A percentile compares a stretch with the other conserved stretches of the same genome.
phyloP scores from a whole-genome alignment of 2,329 filamentous ascomycete species.

The Diaporthe vexans region DNA sequence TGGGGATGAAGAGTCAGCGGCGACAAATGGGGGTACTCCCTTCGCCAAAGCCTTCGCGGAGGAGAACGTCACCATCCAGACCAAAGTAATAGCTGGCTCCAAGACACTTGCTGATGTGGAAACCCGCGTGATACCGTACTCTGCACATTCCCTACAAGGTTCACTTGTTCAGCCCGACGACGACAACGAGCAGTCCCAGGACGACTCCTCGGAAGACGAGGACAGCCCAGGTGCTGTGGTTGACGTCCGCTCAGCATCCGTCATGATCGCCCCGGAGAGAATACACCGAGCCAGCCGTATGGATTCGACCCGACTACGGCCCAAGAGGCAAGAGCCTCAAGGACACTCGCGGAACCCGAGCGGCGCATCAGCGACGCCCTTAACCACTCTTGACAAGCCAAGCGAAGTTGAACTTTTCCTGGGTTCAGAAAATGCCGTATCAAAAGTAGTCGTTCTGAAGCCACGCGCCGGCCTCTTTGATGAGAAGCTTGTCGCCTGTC shows the following conservation, averaged over 20 bases:
- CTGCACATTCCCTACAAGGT: conserved; percentile 39
- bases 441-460: conserved; percentile 58
- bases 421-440: conserved; percentile 56
- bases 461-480: conserved; percentile 66
- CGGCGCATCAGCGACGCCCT: conserved; percentile 35
- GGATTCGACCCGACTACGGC: conserved; percentile 42
- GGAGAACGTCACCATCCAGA: conserved; percentile 40
- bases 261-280: conserved; percentile 46
- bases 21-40: conserved; percentile 8
- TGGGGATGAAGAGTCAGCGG: conserved; percentile 26
- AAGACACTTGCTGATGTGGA: conserved; percentile 42
- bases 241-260: conserved; percentile 41
- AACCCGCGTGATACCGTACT: conserved; percentile 38
- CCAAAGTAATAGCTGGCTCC: conserved; percentile 39
- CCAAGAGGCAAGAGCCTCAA: conserved; percentile 33
- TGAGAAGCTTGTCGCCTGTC: conserved; percentile 62
- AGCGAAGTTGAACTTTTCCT: conserved; percentile 57
- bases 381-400: conserved; percentile 42
- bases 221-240: conserved; percentile 31
- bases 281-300: conserved; percentile 46
- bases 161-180: conserved; percentile 36
- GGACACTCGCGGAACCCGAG: conserved; percentile 46
- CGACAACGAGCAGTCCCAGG: conserved; percentile 16
- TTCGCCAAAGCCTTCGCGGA: conserved; percentile 19
- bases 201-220: conserved; percentile 23